phyloP scores from a whole-genome alignment of 257 asterid species.

The Nicotiana tabacum region DNA sequence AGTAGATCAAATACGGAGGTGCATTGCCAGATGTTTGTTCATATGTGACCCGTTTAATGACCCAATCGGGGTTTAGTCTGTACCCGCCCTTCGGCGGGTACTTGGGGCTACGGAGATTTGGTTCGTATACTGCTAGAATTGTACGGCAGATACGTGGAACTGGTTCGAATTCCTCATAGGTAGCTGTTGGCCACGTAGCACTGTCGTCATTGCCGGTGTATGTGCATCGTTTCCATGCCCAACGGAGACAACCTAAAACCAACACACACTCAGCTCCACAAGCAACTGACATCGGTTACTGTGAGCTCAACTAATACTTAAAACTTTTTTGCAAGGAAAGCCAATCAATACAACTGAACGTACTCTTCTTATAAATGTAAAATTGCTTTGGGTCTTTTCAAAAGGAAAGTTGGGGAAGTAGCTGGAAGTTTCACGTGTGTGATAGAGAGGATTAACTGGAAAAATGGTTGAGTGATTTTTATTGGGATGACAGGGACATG shows the following conservation, averaged over 20 bases:
- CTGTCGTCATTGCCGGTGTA: slow-evolving; percentile 89
- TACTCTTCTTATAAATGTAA: not conserved
- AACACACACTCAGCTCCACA: slow-evolving; percentile 73
- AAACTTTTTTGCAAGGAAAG: too few relatives aligned
- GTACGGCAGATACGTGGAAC: slow-evolving; percentile 79
- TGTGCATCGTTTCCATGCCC: slow-evolving; percentile 99
- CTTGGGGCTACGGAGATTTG: slow-evolving; percentile 57
- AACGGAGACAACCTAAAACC: slow-evolving; percentile 73
- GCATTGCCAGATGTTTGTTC: slow-evolving; percentile 58
- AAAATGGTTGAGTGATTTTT: not conserved
- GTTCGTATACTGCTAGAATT: slow-evolving; percentile 82
- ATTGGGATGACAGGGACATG: not conserved
- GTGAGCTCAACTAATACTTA: not conserved
- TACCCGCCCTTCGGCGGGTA: slow-evolving; percentile 55
- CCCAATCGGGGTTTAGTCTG: slow-evolving; percentile 68
- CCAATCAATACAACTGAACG: not conserved
- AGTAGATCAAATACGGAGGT: slow-evolving; percentile 80
- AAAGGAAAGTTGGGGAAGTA: not conserved
- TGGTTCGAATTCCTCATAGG: slow-evolving; percentile 67
- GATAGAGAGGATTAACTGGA: not conserved
- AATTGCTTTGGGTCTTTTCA: not conserved
- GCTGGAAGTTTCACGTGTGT: not conserved
- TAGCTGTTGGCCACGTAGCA: slow-evolving; percentile 75
- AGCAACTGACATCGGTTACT: slow-evolving; percentile 47
- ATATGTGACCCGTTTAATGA: slow-evolving; percentile 69